Evolutionary conservation across 768 basidiomycete genomes (phyloP), one percentile per base, ranked within the genome.

Genomic region (Dioszegia aurantiaca): DNA sequence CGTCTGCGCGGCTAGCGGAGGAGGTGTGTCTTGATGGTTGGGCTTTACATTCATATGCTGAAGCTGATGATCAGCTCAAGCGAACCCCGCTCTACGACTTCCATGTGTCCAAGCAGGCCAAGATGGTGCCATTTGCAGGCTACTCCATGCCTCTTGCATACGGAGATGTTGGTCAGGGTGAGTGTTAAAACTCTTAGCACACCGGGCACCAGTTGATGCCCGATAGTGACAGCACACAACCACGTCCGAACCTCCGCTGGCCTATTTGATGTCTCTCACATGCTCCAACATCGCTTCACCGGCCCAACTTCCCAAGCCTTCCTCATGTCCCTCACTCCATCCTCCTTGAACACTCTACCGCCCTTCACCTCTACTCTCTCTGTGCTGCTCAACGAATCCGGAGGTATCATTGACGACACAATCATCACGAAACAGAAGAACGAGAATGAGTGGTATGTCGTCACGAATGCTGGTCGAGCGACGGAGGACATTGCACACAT

Each of bases 91-190:
- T 98, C 3, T 90, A 93, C 68, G 89, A 92, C 70, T 93, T 92
- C 73, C 93, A 99, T 73, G 74, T 89, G 44, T 74, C 62, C 23
- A 57, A 85, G 60, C 81, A 88, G 75, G 94, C 87, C 1, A 93
- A 93, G 78, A 92, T 98, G 90, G 91, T 95, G 0, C 87, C 90
- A 0, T 99, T 97, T 77, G 95, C 90, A 2, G 94, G 94, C 5
- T 98, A 86, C 77, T 83, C 85, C 3, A 99, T 99, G 94, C 95
- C 94, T 0, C 80, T 99, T 42, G 76, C 83, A 2, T 99, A 97
- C 69, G 89, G 85, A 4, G 81, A 83, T 28, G 83, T 88, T 46
- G 90, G 90, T 4, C 88, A 90, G 81, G 83, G 88, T 86, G 58
- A 9, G 16, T 27, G n/a, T 31, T 43, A 40, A 3, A 3, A 19